Conservation (phyloP, 768 basidiomycete species). For the Grammothele lineata region DNA sequence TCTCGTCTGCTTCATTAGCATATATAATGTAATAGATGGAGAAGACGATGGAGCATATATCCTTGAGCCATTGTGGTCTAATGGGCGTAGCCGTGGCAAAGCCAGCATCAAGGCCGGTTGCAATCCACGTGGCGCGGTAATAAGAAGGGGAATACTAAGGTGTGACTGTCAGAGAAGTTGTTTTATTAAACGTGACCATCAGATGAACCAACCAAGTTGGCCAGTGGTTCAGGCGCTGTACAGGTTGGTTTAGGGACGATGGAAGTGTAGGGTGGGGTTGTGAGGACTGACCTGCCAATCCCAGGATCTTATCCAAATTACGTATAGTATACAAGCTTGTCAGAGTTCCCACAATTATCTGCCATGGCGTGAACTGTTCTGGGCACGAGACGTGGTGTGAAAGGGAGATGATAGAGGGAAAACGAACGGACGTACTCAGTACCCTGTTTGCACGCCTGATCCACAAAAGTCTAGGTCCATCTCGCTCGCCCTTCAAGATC, state of each 20-base stretch:
- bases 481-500: conserved; percentile 58
- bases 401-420: too few relatives aligned
- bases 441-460: conserved; percentile 52
- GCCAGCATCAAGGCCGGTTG: conserved; percentile 92
- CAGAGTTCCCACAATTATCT: conserved; percentile 82
- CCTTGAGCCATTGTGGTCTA: conserved; percentile 85
- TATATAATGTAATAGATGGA: conserved; percentile 86
- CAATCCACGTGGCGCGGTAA: conserved; percentile 95
- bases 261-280: too few relatives aligned
- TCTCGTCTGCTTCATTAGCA: conserved; percentile 93
- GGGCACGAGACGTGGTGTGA: conserved; percentile 1
- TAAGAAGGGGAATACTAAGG: conserved; percentile 84
- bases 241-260: background rate
- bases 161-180: conserved; percentile 1
- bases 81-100: conserved; percentile 96
- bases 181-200: background rate
- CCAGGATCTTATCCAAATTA: conserved; percentile 83
- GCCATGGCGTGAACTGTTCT: conserved; percentile 95
- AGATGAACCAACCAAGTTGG: conserved; percentile 62
- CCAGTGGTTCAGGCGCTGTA: conserved; percentile 88
- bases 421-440: conserved; percentile 54
- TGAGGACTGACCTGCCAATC: conserved; percentile 60
- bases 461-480: conserved; percentile 66
- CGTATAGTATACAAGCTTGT: conserved; percentile 80
- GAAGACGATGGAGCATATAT: conserved; percentile 82